Conservation (phyloP, 176 grass and related monocot species). For the Miscanthus lutarioriparius region DNA sequence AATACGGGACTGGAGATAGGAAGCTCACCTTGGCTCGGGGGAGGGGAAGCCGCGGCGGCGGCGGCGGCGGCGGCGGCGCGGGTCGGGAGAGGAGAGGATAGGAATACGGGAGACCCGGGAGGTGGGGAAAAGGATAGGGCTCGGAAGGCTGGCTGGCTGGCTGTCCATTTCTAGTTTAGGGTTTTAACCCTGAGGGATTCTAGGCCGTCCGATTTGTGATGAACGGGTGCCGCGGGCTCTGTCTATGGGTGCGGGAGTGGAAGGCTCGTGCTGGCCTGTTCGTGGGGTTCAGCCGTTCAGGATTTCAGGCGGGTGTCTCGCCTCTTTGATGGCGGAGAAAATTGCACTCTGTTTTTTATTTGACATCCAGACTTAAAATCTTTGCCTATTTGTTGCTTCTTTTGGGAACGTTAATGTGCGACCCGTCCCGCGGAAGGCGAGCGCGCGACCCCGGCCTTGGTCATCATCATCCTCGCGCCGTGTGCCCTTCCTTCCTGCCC, state of each 20-base stretch:
- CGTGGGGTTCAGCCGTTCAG: background rate
- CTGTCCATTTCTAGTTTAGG: constrained; percentile 52
- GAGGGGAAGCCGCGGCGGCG: constrained; percentile 21
- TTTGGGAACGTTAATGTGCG: too few species aligned
- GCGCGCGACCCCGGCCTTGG: too few species aligned
- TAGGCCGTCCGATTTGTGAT: constrained; percentile 28
- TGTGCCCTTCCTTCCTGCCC: too few species aligned
- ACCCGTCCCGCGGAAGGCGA: too few species aligned
- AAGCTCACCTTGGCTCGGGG: constrained; percentile 42
- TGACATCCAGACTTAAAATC: too few species aligned
- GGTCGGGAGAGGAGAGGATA: constrained; percentile 26
- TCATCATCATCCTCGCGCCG: too few species aligned
- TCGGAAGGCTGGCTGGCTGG: background rate
- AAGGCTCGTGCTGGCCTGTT: background rate
- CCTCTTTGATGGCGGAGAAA: too few species aligned
- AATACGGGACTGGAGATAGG: too few species aligned
- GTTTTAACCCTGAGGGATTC: constrained; percentile 25
- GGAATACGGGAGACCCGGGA: background rate
- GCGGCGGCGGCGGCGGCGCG: background rate
- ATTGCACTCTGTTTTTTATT: too few species aligned
- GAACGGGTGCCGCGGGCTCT: background rate
- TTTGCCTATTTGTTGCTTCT: too few species aligned
- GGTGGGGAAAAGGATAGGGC: constrained; percentile 37
- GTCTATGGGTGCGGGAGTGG: background rate
- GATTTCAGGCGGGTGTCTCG: too few species aligned